These are phyloP conservation scores for Russula ochroleuca DNA, from an alignment of 768 basidiomycete species.

Conservation along the genomic window DNA sequence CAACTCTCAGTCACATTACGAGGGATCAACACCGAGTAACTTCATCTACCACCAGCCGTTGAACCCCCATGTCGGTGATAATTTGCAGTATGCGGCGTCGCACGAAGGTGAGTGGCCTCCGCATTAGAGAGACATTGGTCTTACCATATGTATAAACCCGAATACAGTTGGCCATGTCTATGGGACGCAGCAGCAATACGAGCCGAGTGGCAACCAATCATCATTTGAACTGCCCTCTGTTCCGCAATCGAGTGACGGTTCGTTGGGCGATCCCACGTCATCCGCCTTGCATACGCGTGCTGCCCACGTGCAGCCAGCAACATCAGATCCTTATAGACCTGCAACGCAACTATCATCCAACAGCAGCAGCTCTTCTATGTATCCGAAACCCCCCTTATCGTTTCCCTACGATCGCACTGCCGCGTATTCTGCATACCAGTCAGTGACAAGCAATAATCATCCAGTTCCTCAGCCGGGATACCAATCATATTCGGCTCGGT, in stretches of 20 bases:
- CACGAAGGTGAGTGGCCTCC: conserved; percentile 21
- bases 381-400: conserved; percentile 10
- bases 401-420: conserved; percentile 25
- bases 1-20: conserved; percentile 16
- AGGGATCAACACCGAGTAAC: not conserved
- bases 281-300: conserved; percentile 16
- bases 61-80: not conserved
- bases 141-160: not conserved
- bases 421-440: conserved; percentile 32
- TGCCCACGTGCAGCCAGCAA: conserved; percentile 4
- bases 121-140: not conserved
- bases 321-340: conserved; percentile 14
- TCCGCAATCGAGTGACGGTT: conserved; percentile 1
- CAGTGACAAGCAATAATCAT: conserved; percentile 22
- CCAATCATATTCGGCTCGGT: conserved; percentile 27
- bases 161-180: conserved; percentile 10
- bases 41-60: conserved; percentile 2
- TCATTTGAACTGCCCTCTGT: not conserved
- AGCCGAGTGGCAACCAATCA: conserved; percentile 2
- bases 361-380: conserved; percentile 11
- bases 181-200: conserved; percentile 7
- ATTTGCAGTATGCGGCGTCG: conserved; percentile 9
- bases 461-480: conserved; percentile 26
- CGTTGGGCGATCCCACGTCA: not conserved
- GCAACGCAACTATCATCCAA: conserved; percentile 1